Evolutionary conservation across 768 basidiomycete genomes (phyloP), one percentile per base, ranked within the genome.

Genomic region (Russula ochroleuca): DNA sequence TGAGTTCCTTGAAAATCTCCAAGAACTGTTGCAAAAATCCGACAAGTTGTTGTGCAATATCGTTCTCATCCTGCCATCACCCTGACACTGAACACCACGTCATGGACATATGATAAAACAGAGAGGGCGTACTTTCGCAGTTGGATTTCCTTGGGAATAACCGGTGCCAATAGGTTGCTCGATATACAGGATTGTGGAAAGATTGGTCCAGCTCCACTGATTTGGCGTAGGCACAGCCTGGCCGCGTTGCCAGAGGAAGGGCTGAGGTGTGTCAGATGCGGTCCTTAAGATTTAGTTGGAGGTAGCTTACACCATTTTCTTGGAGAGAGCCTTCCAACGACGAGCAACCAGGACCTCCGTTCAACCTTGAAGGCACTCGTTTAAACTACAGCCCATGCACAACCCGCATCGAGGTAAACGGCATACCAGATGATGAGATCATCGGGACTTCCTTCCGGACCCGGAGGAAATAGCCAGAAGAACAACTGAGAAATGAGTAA

Each of bases 381-480:
- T 35, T 37, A 19, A 33, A 7, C 1, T 10, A 25, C 2, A 28
- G 25, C 38, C 38, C 1, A 23, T 14, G 4, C 17, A 51, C 55
- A 53, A 51, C 23, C 28, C 5, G 10, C 14, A 21, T 55, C 15
- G 21, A 37, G 40, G 15, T 41, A 17, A 15, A 17, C 13, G 17
- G 13, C 40, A 41, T 41, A 86, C 88, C 88, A 90, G 73, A 90
- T 87, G 37, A 90, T 85, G 49, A 91, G 69, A 70, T 90, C 88
- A 69, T 90, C 86, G 5, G 81, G 70, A 67, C 84, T 87, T 21
- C 88, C 88, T 68, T 83, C 76, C 0, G 86, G 86, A 4, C 87
- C 88, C 1, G 88, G 86, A 59, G 88, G 89, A 77, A 90, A 90
- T 74, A 89, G 86, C 88, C 89, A 90, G 75, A 91, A 91, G 77